These are phyloP conservation scores for Globisporangium nodosum DNA, from an alignment of 352 stramenopile species.

Conservation along the genomic window DNA sequence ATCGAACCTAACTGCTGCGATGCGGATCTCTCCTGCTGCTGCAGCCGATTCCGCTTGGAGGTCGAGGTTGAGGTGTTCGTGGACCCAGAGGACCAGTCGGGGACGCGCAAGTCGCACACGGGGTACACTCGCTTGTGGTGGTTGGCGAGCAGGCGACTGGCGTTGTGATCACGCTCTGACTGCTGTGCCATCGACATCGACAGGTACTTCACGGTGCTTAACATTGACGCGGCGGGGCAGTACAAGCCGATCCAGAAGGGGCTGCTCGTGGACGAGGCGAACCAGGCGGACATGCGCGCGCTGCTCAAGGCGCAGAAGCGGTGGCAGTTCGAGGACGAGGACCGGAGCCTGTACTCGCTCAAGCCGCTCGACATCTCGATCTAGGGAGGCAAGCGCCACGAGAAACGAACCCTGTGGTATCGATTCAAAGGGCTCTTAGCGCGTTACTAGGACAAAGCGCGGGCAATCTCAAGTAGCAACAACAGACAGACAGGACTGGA, in stretches of 20 bases:
- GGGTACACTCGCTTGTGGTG: conserved; percentile 15
- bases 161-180: too few relatives aligned
- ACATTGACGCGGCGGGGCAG: conserved; percentile 40
- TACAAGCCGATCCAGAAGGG: conserved; percentile 42
- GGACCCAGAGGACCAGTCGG: conserved; percentile 28
- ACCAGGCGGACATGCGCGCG: conserved; percentile 56
- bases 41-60: conserved; percentile 45
- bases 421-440: too few relatives aligned
- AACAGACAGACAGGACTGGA: too few relatives aligned
- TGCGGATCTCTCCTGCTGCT: neutral
- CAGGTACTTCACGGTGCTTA: conserved; percentile 61
- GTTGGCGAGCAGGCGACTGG: too few relatives aligned
- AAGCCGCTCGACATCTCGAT: conserved; percentile 36
- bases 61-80: conserved; percentile 70
- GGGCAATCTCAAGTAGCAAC: too few relatives aligned
- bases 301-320: conserved; percentile 65
- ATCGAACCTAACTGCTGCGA: too few relatives aligned
- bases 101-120: conserved; percentile 48
- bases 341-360: conserved; percentile 45
- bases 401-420: too few relatives aligned
- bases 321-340: conserved; percentile 61
- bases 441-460: too few relatives aligned
- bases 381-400: neutral
- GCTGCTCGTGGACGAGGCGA: conserved; percentile 41
- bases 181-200: neutral